These are phyloP conservation scores for Stephanocyclus meneghinianus DNA, from an alignment of 352 stramenopile species.

Conservation along the genomic window DNA sequence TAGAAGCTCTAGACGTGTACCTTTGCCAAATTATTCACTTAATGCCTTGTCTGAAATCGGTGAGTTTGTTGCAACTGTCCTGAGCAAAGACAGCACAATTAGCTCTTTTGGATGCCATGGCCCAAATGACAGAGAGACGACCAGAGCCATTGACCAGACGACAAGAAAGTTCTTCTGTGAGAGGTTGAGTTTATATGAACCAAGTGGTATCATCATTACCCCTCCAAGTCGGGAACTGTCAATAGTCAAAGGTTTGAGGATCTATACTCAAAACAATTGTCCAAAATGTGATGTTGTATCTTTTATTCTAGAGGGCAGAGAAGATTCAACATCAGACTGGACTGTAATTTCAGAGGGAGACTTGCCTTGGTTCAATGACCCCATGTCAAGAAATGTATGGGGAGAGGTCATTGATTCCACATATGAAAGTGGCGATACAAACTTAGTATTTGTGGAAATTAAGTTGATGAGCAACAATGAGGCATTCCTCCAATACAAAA, in stretches of 20 bases:
- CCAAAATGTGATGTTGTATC: slow-evolving; percentile 25
- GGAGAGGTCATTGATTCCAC: slow-evolving; percentile 21
- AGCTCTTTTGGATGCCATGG: slow-evolving; percentile 24
- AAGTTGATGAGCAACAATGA: slow-evolving; percentile 9
- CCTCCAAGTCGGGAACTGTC: background rate
- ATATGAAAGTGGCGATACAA: slow-evolving; percentile 28
- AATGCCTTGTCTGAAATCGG: background rate
- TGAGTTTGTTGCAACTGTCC: slow-evolving; percentile 9
- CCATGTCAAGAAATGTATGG: slow-evolving; percentile 17
- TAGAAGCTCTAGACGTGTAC: background rate
- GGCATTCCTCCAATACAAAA: slow-evolving; percentile 29
- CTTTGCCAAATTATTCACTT: background rate
- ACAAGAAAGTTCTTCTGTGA: slow-evolving; percentile 35
- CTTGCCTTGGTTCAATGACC: slow-evolving; percentile 12
- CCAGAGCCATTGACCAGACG: slow-evolving; percentile 22
- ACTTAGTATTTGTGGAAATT: slow-evolving; percentile 15
- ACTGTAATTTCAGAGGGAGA: slow-evolving; percentile 12
- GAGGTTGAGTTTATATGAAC: slow-evolving; percentile 5
- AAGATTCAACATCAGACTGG: slow-evolving; percentile 16
- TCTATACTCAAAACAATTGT: slow-evolving; percentile 37
- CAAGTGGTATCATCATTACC: slow-evolving; percentile 13
- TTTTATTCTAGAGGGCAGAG: slow-evolving; percentile 31
- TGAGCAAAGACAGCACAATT: slow-evolving; percentile 19
- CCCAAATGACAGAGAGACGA: background rate
- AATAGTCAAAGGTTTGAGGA: slow-evolving; percentile 25